Evolutionary conservation across 23 red algal genomes (phyloP).

Genomic region (Chondrus crispus): DNA sequence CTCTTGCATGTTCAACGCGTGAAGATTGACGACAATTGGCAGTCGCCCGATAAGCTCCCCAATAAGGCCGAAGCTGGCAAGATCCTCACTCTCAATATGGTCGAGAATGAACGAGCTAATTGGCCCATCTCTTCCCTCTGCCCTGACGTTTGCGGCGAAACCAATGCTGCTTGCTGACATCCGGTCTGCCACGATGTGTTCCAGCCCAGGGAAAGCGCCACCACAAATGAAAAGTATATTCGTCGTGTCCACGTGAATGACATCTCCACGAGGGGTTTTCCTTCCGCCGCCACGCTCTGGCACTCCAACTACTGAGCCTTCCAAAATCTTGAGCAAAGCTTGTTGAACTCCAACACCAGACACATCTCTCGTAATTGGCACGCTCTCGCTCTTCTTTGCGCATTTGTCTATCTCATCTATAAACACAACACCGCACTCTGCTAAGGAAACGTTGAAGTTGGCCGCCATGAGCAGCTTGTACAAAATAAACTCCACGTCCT

Average conservation of each 20-base stretch:
- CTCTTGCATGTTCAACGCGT: slow-evolving; percentile 71
- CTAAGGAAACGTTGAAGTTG: slow-evolving; percentile 71
- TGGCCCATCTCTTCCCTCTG: slow-evolving; percentile 28
- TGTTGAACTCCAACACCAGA: slow-evolving; percentile 92
- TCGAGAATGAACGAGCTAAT: slow-evolving; percentile 45
- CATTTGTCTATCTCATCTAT: slow-evolving; percentile 96
- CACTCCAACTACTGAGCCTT: slow-evolving; percentile 79
- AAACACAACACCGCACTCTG: slow-evolving; percentile 85
- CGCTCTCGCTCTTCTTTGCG: slow-evolving; percentile 70
- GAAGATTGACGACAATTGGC: slow-evolving; percentile 74
- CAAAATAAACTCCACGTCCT: slow-evolving; percentile 90
- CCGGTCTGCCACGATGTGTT: slow-evolving; percentile 70
- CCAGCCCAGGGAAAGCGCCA: slow-evolving; percentile 85
- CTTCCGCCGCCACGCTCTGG: slow-evolving; percentile 77
- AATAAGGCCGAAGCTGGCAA: slow-evolving; percentile 79
- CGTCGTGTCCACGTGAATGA: slow-evolving; percentile 74
- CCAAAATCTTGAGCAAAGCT: slow-evolving; percentile 91
- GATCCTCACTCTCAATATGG: slow-evolving; percentile 71
- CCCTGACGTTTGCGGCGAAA: slow-evolving; percentile 73
- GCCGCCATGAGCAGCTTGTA: slow-evolving; percentile 85
- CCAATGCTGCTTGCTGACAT: slow-evolving; percentile 69
- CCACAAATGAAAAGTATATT: slow-evolving; percentile 98
- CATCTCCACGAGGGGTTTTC: slow-evolving; percentile 58
- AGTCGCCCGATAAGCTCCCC: slow-evolving; percentile 89
- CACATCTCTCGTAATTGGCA: slow-evolving; percentile 88